phyloP scores from a whole-genome alignment of 2,329 filamentous ascomycete genomes.

The Monilinia fructigena region DNA sequence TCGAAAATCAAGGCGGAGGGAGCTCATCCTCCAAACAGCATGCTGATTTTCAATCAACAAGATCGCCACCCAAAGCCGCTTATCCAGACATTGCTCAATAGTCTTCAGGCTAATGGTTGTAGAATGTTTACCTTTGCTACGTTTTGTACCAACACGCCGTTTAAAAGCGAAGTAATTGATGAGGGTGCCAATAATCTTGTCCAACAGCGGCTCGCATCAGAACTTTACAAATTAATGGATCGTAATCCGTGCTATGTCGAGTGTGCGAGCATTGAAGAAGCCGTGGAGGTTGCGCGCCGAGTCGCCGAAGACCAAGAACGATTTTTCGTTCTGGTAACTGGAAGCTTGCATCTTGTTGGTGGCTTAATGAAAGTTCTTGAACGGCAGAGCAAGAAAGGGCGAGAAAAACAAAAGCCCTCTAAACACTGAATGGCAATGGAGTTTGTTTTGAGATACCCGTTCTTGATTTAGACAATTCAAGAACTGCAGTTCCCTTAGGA shows the following conservation, averaged over 20 bases:
- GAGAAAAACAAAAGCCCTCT: conserved; percentile 50
- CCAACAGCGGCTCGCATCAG: conserved; percentile 67
- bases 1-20: conserved; percentile 38
- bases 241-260: conserved; percentile 48
- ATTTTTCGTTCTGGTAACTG: conserved; percentile 71
- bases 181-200: conserved; percentile 49
- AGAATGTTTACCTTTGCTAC: conserved; percentile 68
- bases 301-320: conserved; percentile 42
- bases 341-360: conserved; percentile 81
- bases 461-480: not conserved
- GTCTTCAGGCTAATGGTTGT: conserved; percentile 27
- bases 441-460: conserved; percentile 12
- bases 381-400: conserved; percentile 66
- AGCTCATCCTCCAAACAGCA: conserved; percentile 31
- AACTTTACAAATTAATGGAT: conserved; percentile 58
- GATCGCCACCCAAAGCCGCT: conserved; percentile 71
- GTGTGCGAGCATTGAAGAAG: conserved; percentile 69
- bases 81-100: not conserved
- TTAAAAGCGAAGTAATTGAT: conserved; percentile 41
- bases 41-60: conserved; percentile 91
- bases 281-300: conserved; percentile 51
- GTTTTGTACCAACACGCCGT: conserved; percentile 76
- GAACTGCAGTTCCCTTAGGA: not conserved
- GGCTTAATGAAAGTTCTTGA: conserved; percentile 68
- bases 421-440: not conserved